Evolutionary conservation across 2,329 filamentous ascomycete species (phyloP), one percentile per base, ranked within the genome.

Genomic region (Emergomyces pasteurianus): DNA sequence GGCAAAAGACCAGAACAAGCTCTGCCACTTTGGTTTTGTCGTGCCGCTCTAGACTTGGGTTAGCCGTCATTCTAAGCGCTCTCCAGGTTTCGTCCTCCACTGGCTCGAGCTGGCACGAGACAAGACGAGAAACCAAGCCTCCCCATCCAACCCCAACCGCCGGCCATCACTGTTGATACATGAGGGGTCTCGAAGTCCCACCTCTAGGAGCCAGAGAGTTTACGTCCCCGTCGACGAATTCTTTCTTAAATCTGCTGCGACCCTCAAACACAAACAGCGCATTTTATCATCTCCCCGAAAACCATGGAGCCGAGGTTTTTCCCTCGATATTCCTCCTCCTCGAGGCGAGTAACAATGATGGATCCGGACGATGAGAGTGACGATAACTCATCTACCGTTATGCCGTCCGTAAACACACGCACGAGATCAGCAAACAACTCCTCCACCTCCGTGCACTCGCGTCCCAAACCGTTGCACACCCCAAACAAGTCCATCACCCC

Each of bases 401-500:
- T 42, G 21, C 49, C 36, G 6, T 14, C 28, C 23, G 36, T 34
- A 21, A 54, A 9, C 36, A 23, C 36, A 68, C 58, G 67, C 71
- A 65, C 66, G 38, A 69, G 69, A 56, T 67, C 68, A 63, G 64
- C 66, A 64, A 70, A 71, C 64, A 68, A 67, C 60, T 64, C 66
- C 42, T 63, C 71, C 56, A 65, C 72, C 47, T 68, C 59, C n/a
- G 58, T 58, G 46, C 62, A 50, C 61, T 58, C 63, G 46, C 71
- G 72, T 58, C 70, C 73, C 34, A 73, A 70, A 63, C 69, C 70
- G 38, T 78, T 81, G 58, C 77, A 78, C 61, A 79, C 80, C 23
- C 78, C 79, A 61, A 79, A 77, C 46, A 81, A 80, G 64, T 75
- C 81, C 38, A 69, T 63, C 18, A 40, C 63, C n/a, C 55, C 57